phyloP scores from a whole-genome alignment of 495 filamentous ascomycete genomes.

The Amphirosellinia nigrospora region DNA sequence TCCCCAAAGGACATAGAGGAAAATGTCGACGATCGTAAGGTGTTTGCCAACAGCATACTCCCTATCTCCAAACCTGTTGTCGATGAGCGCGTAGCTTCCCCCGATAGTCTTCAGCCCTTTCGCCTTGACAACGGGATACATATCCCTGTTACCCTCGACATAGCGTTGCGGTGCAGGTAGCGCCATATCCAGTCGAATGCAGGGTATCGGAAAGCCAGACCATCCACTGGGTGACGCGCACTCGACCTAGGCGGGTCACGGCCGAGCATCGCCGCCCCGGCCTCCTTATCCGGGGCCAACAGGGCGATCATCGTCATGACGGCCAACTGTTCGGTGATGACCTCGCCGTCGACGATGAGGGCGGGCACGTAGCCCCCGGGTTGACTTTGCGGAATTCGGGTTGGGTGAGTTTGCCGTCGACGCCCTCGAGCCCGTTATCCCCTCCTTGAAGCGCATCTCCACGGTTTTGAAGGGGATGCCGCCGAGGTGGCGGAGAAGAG shows the following conservation, averaged over 20 bases:
- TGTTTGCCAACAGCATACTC: conserved; percentile 38
- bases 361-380: conserved; percentile 43
- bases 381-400: conserved; percentile 38
- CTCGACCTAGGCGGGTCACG: conserved; percentile 35
- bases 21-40: conserved; percentile 47
- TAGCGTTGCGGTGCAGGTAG: conserved; percentile 33
- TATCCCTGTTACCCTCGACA: conserved; percentile 32
- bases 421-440: conserved; percentile 13
- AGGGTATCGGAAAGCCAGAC: conserved; percentile 47
- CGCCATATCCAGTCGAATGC: conserved; percentile 39
- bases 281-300: conserved; percentile 33
- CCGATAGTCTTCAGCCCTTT: conserved; percentile 32
- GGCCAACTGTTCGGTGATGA: conserved; percentile 48
- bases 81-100: conserved; percentile 37
- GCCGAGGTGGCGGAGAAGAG: conserved; percentile 40
- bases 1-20: conserved; percentile 42
- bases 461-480: conserved; percentile 31
- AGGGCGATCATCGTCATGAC: conserved; percentile 39
- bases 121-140: conserved; percentile 25
- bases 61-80: conserved; percentile 25
- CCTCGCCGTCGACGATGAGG: conserved; percentile 37
- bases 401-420: conserved; percentile 28
- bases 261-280: conserved; percentile 36
- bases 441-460: not conserved
- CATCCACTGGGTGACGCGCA: conserved; percentile 48